Conservation (phyloP, 1,284 basidiomycete genomes). For the Caloboletus firmus region DNA sequence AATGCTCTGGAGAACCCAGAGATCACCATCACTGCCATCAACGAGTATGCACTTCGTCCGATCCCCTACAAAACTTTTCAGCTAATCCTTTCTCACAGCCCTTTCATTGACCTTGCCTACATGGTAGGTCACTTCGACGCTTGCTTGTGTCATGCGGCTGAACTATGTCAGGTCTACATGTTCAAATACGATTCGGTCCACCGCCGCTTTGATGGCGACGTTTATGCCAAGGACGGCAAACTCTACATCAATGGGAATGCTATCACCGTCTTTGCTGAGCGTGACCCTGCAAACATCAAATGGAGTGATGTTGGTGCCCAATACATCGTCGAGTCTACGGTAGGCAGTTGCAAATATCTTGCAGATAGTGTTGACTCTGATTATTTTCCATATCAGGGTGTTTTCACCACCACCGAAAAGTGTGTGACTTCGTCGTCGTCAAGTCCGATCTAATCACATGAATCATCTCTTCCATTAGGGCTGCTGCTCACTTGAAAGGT, state of each 20-base stretch:
- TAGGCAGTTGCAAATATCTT: slow-evolving; percentile 35
- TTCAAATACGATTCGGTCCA: slow-evolving; percentile 99
- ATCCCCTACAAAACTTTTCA: not conserved
- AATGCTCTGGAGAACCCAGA: slow-evolving; percentile 84
- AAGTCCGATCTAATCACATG: not conserved
- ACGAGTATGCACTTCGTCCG: slow-evolving; percentile 65
- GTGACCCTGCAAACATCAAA: slow-evolving; percentile 84
- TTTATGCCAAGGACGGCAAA: slow-evolving; percentile 87
- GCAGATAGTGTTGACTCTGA: slow-evolving; percentile 13
- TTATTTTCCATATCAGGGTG: slow-evolving; percentile 60
- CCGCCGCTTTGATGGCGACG: slow-evolving; percentile 89
- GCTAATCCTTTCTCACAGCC: slow-evolving; percentile 16
- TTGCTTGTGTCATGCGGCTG: not conserved
- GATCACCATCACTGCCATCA: slow-evolving; percentile 84
- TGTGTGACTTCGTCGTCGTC: slow-evolving; percentile 32
- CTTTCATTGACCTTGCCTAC: slow-evolving; percentile 73
- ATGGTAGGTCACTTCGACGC: slow-evolving; percentile 59
- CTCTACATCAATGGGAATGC: slow-evolving; percentile 83
- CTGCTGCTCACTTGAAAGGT: slow-evolving; percentile 93
- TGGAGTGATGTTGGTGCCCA: slow-evolving; percentile 85
- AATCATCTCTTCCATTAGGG: slow-evolving; percentile 49
- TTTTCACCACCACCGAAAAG: slow-evolving; percentile 95
- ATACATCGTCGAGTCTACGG: slow-evolving; percentile 97
- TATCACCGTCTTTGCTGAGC: slow-evolving; percentile 84
- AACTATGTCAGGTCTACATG: slow-evolving; percentile 82